These are phyloP conservation scores for Wickerhamomyces chaumierensis DNA, from an alignment of 805 yeast species.

Conservation along the genomic window DNA sequence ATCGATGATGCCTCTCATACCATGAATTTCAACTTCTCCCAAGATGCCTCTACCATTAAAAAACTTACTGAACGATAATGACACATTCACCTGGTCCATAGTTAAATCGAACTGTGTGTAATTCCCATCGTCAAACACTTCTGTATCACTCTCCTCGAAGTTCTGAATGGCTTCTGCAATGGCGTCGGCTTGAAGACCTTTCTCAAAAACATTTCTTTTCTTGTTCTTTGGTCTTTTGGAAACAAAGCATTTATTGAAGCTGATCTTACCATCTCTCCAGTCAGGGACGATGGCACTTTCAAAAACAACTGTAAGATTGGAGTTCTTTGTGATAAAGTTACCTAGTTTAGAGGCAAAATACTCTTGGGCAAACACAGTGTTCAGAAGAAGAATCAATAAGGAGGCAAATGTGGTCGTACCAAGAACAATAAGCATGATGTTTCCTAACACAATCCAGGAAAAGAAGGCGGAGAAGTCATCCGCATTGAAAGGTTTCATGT, in stretches of 20 bases:
- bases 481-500: slow-evolving; percentile 77
- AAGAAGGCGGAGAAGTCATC: slow-evolving; percentile 87
- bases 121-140: slow-evolving; percentile 71
- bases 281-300: slow-evolving; percentile 92
- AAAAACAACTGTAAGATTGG: slow-evolving; percentile 74
- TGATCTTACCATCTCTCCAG: slow-evolving; percentile 81
- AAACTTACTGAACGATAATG: slow-evolving; percentile 79
- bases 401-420: slow-evolving; percentile 94
- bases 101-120: slow-evolving; percentile 93
- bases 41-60: slow-evolving; percentile 81
- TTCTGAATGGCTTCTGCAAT: slow-evolving; percentile 32
- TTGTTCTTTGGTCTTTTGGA: slow-evolving; percentile 65
- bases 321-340: slow-evolving; percentile 69
- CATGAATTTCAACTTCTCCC: slow-evolving; percentile 68
- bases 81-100: slow-evolving; percentile 72
- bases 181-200: slow-evolving; percentile 68
- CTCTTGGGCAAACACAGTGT: slow-evolving; percentile 50
- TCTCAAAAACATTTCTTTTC: slow-evolving; percentile 36
- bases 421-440: slow-evolving; percentile 62
- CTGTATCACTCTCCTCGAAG: slow-evolving; percentile 15
- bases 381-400: slow-evolving; percentile 59
- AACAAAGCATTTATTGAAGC: slow-evolving; percentile 75
- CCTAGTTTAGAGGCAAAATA: slow-evolving; percentile 75
- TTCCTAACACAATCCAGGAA: slow-evolving; percentile 88
- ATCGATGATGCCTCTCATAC: slow-evolving; percentile 88